Conservation (phyloP, 441 rosid species). For the Adansonia madagascariensis region DNA sequence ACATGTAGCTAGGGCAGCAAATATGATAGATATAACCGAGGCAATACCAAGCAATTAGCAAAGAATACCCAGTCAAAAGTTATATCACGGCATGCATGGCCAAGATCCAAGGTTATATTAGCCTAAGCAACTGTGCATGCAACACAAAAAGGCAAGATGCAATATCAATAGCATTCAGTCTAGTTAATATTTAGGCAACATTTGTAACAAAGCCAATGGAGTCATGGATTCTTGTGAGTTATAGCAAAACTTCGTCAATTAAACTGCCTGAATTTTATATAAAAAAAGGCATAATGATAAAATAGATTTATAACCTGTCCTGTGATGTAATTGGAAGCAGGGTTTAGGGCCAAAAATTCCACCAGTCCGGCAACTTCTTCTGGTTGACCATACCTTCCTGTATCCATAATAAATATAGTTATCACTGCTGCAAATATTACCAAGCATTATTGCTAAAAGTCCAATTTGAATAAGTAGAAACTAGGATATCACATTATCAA, state of each 20-base stretch:
- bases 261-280: background rate
- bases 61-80: background rate
- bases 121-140: background rate
- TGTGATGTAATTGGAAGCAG: constrained; percentile 85
- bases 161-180: background rate
- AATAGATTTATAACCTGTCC: constrained; percentile 67
- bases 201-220: background rate
- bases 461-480: constrained; percentile 11
- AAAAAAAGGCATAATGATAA: constrained; percentile 18
- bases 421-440: background rate
- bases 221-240: background rate
- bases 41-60: background rate
- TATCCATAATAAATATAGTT: constrained; percentile 21
- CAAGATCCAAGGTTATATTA: background rate
- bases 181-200: constrained; percentile 6
- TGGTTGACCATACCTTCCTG: constrained; percentile 92
- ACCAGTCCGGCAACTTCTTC: constrained; percentile 97
- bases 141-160: background rate
- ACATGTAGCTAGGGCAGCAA: background rate
- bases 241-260: background rate
- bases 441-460: constrained; percentile 1
- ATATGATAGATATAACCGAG: background rate
- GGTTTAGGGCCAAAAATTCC: constrained; percentile 87
- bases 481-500: background rate
- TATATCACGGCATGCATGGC: background rate